A percentile compares a stretch with the other conserved stretches of the same genome.
Conservation (phyloP, 2,329 filamentous ascomycete species). For the Phialophora macrospora region DNA sequence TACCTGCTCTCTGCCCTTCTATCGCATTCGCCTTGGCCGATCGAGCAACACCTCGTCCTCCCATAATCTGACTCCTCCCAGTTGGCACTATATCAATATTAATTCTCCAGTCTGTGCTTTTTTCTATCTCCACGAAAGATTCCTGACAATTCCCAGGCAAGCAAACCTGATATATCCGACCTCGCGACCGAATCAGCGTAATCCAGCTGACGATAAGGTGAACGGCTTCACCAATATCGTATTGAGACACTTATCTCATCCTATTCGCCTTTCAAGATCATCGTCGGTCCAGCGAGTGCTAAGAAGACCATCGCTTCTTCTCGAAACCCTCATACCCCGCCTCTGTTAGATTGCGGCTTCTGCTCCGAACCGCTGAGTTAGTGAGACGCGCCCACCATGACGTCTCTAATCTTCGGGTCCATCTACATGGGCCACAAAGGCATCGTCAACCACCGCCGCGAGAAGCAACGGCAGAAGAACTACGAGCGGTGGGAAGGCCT, state of each 20-base stretch:
- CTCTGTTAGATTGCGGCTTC: constrained; percentile 6
- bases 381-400: constrained; percentile 29
- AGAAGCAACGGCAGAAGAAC: constrained; percentile 39
- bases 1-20: neutral
- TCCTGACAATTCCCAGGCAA: neutral
- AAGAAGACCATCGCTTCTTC: neutral
- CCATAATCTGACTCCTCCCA: neutral
- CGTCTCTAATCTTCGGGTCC: constrained; percentile 38
- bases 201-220: neutral
- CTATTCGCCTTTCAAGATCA: neutral
- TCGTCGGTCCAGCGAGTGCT: neutral
- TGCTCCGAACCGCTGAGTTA: constrained; percentile 3
- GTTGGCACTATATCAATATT: neutral
- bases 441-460: constrained; percentile 31
- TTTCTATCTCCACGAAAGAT: neutral
- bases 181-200: constrained; percentile 6
- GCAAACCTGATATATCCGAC: constrained; percentile 3
- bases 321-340: constrained; percentile 15
- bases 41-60: neutral
- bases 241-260: neutral
- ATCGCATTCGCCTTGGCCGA: constrained; percentile 2
- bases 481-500: constrained; percentile 40
- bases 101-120: neutral
- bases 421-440: constrained; percentile 38
- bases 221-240: neutral